Percentiles rank a stretch among this genome's conserved stretches.
Conservation (phyloP, 129 eudicot genomes). For the Pulicaria dysenterica region DNA sequence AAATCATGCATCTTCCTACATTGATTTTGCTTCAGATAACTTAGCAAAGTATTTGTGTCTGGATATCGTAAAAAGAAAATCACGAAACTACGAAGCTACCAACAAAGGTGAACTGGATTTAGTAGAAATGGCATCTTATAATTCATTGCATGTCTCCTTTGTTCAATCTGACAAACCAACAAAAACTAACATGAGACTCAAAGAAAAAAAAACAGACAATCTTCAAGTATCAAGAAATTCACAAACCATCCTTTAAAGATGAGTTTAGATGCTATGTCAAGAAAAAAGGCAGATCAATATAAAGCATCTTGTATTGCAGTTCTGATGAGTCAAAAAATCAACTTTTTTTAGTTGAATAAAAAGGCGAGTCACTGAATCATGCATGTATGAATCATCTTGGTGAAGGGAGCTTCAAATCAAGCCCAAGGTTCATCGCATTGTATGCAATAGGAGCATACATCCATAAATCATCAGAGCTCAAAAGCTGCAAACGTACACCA, state of each 20-base stretch:
- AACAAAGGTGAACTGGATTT: too few species aligned
- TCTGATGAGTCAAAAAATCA: constrained; percentile 8
- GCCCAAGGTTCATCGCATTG: constrained; percentile 72
- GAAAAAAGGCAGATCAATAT: background rate
- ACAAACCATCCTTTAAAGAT: constrained; percentile 8
- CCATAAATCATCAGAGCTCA: constrained; percentile 78
- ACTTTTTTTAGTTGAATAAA: background rate
- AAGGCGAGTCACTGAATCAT: background rate
- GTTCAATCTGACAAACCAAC: background rate
- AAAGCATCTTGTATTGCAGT: constrained; percentile 13
- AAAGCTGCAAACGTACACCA: constrained; percentile 51
- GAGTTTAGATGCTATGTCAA: background rate
- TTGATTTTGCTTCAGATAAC: too few species aligned
- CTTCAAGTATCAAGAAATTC: background rate
- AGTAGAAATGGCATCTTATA: too few species aligned
- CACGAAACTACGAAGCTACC: too few species aligned
- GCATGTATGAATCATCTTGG: constrained; percentile 38
- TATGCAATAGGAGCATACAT: constrained; percentile 83
- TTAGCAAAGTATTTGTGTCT: too few species aligned
- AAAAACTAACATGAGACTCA: background rate
- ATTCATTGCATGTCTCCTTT: too few species aligned
- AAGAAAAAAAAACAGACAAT: background rate
- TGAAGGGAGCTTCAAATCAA: constrained; percentile 39
- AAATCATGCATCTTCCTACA: too few species aligned
- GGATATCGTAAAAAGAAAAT: too few species aligned